Percentiles rank a stretch among this genome's conserved stretches.
Evolutionary conservation across 495 filamentous ascomycete species (phyloP).

Genomic region (Venustampulla echinocandica): DNA sequence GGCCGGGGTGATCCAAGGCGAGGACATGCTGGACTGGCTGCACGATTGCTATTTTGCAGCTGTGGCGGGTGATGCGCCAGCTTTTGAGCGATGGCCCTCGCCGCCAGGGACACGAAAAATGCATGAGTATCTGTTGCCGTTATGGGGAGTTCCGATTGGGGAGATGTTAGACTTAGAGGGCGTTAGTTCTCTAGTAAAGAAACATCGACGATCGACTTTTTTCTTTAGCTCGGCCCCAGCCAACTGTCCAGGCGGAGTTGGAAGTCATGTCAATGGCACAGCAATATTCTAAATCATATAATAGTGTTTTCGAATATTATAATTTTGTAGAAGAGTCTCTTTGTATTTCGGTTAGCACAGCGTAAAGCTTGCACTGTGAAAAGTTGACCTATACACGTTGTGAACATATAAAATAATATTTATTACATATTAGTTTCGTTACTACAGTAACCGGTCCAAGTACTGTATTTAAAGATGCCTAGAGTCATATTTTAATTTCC

Average conservation of each 20-base stretch:
- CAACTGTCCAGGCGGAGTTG: conserved; percentile 19
- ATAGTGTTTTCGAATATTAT: no score
- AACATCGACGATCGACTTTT: conserved; percentile 20
- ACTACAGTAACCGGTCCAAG: no score
- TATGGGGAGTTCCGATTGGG: conserved; percentile 47
- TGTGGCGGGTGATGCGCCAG: conserved; percentile 41
- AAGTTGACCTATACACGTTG: no score
- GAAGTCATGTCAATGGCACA: conserved; percentile 29
- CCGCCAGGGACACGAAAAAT: conserved; percentile 12
- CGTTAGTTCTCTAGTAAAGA: conserved; percentile 25
- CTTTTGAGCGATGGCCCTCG: conserved; percentile 36
- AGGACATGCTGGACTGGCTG: conserved; percentile 51
- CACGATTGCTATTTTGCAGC: conserved; percentile 55
- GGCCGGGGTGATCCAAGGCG: conserved; percentile 51
- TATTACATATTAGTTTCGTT: no score
- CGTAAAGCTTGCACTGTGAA: no score
- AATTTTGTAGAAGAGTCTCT: no score
- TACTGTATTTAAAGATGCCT: no score
- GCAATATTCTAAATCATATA: no score
- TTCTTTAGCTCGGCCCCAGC: conserved; percentile 19
- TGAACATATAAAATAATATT: no score
- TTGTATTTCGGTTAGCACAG: no score
- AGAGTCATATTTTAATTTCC: no score
- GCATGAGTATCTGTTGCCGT: conserved; percentile 41
- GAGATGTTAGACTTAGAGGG: conserved; percentile 53